These are phyloP conservation scores for Ochetophila trinervis DNA, from an alignment of 306 rosid species.

Conservation along the genomic window DNA sequence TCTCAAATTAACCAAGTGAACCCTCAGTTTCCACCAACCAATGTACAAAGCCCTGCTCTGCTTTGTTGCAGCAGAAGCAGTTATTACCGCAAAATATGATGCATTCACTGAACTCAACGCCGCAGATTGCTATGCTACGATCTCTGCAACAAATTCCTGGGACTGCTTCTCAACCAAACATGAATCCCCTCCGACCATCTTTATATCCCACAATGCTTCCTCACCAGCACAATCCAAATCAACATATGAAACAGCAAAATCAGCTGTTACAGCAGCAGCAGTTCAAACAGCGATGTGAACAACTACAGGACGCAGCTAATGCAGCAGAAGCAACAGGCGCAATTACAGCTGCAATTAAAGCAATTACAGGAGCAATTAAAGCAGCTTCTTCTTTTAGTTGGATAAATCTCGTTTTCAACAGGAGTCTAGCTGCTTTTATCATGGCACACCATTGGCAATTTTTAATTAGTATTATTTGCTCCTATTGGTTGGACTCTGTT, in stretches of 20 bases:
- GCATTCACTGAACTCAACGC: constrained; percentile 53
- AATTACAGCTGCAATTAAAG: constrained; percentile 14
- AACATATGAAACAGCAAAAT: constrained; percentile 67
- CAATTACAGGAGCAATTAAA: too few species aligned
- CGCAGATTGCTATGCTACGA: constrained; percentile 51
- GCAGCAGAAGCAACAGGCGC: constrained; percentile 52
- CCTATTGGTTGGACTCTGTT: too few species aligned
- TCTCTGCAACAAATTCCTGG: constrained; percentile 69
- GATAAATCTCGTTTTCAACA: too few species aligned
- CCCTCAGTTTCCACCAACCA: constrained; percentile 64
- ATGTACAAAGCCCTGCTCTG: constrained; percentile 51
- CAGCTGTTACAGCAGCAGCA: constrained; percentile 44
- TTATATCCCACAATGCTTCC: constrained; percentile 59
- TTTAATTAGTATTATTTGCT: too few species aligned
- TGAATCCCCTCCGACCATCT: constrained; percentile 52
- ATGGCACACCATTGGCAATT: too few species aligned
- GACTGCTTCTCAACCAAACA: constrained; percentile 59
- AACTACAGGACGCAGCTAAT: constrained; percentile 40
- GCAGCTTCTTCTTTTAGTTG: too few species aligned
- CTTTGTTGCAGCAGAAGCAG: constrained; percentile 64
- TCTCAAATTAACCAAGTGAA: constrained; percentile 63
- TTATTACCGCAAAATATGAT: constrained; percentile 56
- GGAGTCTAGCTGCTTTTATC: too few species aligned
- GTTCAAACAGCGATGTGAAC: constrained; percentile 60
- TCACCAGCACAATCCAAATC: constrained; percentile 62